A percentile compares a stretch with the other conserved stretches of the same genome.
Conservation (phyloP, 495 filamentous ascomycete genomes). For the Echria macrotheca region DNA sequence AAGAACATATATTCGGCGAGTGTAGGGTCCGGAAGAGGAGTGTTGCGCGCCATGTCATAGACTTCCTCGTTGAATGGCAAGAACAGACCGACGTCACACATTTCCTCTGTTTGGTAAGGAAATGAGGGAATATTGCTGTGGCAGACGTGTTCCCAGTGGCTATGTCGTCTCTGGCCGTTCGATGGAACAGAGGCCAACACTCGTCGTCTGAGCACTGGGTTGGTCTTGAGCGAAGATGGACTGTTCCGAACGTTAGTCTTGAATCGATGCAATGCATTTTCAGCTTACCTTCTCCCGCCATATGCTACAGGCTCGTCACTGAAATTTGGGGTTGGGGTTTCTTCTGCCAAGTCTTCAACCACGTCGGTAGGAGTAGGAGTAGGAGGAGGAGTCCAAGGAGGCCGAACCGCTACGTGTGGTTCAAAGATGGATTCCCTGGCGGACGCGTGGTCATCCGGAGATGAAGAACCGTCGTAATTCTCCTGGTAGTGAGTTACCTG, state of each 20-base stretch:
- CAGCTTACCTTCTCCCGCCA: no score
- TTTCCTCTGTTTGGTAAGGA: constrained; percentile 10
- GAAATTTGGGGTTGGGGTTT: no score
- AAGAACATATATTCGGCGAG: constrained; percentile 18
- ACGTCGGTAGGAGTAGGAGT: no score
- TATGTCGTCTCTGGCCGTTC: background rate
- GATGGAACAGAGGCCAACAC: constrained; percentile 7
- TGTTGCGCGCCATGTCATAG: constrained; percentile 11
- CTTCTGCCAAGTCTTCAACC: no score
- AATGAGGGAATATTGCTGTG: background rate
- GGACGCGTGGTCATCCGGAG: no score
- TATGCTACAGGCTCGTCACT: no score
- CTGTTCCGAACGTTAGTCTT: constrained; percentile 9
- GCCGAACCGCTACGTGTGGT: no score
- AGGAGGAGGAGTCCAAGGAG: no score
- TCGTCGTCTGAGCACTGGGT: background rate
- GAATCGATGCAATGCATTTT: no score
- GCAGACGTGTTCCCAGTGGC: background rate
- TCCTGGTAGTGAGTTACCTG: no score
- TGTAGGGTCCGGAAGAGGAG: constrained; percentile 15
- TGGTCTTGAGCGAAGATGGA: constrained; percentile 21
- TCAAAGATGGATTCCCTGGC: no score
- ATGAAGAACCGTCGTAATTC: no score
- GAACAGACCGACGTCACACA: constrained; percentile 9
- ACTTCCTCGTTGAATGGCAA: constrained; percentile 6